A percentile compares a stretch with the other conserved stretches of the same genome.
Conservation (phyloP, 331 rosid species). For the Quercus lobata region DNA sequence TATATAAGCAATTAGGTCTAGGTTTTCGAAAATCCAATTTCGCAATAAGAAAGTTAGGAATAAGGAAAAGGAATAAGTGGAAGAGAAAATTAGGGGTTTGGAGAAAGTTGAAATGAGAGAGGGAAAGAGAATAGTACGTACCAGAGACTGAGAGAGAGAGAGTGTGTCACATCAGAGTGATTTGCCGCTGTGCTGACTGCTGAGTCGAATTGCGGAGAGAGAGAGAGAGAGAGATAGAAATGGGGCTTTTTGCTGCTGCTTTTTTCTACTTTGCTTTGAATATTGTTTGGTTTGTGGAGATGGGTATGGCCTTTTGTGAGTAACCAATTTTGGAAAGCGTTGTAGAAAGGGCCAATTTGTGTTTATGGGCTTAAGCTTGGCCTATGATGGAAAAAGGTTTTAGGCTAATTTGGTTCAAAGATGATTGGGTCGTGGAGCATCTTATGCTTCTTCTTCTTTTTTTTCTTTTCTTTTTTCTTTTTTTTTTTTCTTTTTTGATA, state of each 20-base stretch:
- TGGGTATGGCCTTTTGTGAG: neutral
- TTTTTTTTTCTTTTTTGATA: too few species aligned
- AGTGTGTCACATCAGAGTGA: neutral
- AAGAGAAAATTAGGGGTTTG: neutral
- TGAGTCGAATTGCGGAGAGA: neutral
- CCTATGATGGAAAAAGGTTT: too few species aligned
- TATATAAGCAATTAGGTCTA: neutral
- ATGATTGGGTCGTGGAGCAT: too few species aligned
- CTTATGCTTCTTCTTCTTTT: too few species aligned
- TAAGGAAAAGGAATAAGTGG: neutral
- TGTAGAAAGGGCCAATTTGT: too few species aligned
- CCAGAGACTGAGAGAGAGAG: neutral
- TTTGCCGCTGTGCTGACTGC: neutral
- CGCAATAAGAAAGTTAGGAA: neutral
- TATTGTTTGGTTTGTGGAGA: neutral
- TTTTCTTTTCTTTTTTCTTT: fast-evolving
- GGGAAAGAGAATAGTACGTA: neutral
- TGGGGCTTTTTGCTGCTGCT: neutral
- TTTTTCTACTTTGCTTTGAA: neutral
- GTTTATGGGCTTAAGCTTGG: too few species aligned
- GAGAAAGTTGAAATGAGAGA: too few species aligned
- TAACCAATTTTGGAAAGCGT: too few species aligned
- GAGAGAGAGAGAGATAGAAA: neutral
- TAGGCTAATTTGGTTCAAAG: too few species aligned
- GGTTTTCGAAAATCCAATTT: neutral